phyloP scores from a whole-genome alignment of 2,329 filamentous ascomycete genomes.

The Epichloe sylvatica region DNA sequence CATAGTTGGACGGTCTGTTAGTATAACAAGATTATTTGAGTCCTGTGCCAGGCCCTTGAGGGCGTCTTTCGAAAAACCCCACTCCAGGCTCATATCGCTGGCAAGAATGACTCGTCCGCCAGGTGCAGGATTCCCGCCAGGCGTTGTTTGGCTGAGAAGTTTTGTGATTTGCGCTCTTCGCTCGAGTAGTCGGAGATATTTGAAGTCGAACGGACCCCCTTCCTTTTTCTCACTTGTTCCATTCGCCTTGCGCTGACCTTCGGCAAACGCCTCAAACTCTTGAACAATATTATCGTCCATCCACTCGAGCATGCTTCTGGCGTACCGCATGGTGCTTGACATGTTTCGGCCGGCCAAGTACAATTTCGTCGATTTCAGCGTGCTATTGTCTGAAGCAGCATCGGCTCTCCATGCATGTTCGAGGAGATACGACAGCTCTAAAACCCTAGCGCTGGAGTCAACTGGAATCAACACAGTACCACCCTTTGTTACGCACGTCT shows the following conservation, averaged over 20 bases:
- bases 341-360: constrained; percentile 80
- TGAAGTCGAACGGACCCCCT: constrained; percentile 77
- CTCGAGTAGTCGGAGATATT: constrained; percentile 70
- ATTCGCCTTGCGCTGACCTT: constrained; percentile 33
- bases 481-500: constrained; percentile 60
- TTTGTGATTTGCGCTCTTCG: constrained; percentile 66
- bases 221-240: constrained; percentile 38
- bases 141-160: constrained; percentile 35
- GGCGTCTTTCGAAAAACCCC: constrained; percentile 83
- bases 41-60: constrained; percentile 62
- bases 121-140: constrained; percentile 26
- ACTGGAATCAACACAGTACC: constrained; percentile 88
- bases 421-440: constrained; percentile 82
- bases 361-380: constrained; percentile 43
- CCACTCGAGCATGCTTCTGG: constrained; percentile 95
- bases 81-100: constrained; percentile 79
- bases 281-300: constrained; percentile 94
- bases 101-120: constrained; percentile 69
- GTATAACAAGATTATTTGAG: constrained; percentile 66
- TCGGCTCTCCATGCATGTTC: constrained; percentile 81
- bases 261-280: constrained; percentile 66
- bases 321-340: constrained; percentile 77
- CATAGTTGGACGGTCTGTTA: constrained; percentile 60
- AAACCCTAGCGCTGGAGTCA: constrained; percentile 85
- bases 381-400: constrained; percentile 35